A percentile compares a stretch with the other conserved stretches of the same genome.
Conservation (phyloP, 2,329 filamentous ascomycete genomes). For the Aaosphaeria arxii region DNA sequence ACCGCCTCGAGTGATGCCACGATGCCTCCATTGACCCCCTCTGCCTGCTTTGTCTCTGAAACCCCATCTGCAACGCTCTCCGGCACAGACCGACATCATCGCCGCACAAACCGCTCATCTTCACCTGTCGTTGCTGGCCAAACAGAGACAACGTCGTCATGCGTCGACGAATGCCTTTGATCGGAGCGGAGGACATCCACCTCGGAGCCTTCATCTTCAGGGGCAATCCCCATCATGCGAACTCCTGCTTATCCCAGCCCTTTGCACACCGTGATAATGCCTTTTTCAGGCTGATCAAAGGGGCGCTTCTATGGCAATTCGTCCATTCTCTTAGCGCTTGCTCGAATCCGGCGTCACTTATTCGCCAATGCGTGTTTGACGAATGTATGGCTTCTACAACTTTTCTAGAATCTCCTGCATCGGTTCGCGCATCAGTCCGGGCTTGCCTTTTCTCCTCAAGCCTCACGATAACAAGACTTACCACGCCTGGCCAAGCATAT, state of each 20-base stretch:
- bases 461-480: background rate
- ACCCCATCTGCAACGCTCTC: conserved; percentile 8
- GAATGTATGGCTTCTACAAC: conserved; percentile 10
- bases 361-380: background rate
- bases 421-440: conserved; percentile 6
- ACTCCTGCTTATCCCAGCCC: background rate
- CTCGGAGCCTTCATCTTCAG: background rate
- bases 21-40: background rate
- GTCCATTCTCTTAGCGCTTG: background rate
- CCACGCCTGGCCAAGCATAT: background rate
- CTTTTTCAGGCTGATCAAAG: background rate
- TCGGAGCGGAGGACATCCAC: conserved; percentile 4
- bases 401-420: conserved; percentile 24
- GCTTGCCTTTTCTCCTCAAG: conserved; percentile 1
- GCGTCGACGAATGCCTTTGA: background rate
- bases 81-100: conserved; percentile 4
- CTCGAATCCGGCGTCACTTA: background rate
- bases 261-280: too few relatives aligned
- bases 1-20: conserved; percentile 1
- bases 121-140: background rate
- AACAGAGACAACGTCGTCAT: conserved; percentile 1
- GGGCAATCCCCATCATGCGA: background rate
- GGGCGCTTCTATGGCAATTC: background rate
- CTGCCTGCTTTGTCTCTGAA: conserved; percentile 8
- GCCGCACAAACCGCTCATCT: conserved; percentile 1